phyloP scores from a whole-genome alignment of 1,139 yeast genomes.

The Nakaseomyces kungkrabaensis region DNA sequence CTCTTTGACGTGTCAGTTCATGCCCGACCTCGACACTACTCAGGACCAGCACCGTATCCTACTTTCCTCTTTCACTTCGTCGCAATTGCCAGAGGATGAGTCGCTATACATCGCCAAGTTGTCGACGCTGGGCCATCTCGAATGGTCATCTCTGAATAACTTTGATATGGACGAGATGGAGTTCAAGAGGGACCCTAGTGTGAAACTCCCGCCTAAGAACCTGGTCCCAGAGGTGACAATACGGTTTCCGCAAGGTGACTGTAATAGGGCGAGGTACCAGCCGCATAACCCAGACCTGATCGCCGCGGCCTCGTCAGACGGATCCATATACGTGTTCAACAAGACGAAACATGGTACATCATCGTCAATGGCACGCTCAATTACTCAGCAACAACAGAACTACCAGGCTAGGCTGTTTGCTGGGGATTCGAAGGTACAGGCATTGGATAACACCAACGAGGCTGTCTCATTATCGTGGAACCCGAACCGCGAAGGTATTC shows the following conservation, averaged over 20 bases:
- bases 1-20: slow-evolving; percentile 65
- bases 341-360: slow-evolving; percentile 34
- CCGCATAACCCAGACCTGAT: slow-evolving; percentile 65
- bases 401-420: slow-evolving; percentile 13
- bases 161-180: slow-evolving; percentile 31
- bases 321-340: slow-evolving; percentile 61
- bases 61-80: slow-evolving; percentile 28
- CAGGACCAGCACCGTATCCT: slow-evolving; percentile 25
- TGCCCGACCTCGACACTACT: slow-evolving; percentile 38
- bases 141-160: slow-evolving; percentile 28
- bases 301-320: slow-evolving; percentile 69
- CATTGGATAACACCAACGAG: slow-evolving; percentile 14
- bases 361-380: slow-evolving; percentile 9
- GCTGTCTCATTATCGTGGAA: slow-evolving; percentile 41
- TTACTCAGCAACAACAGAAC: not conserved
- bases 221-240: slow-evolving; percentile 22
- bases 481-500: slow-evolving; percentile 37
- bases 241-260: slow-evolving; percentile 34
- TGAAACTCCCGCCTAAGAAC: slow-evolving; percentile 25
- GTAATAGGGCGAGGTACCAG: slow-evolving; percentile 70
- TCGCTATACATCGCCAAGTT: slow-evolving; percentile 22
- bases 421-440: slow-evolving; percentile 6
- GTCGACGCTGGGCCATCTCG: slow-evolving; percentile 25
- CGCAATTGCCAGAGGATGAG: slow-evolving; percentile 29
- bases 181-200: slow-evolving; percentile 26